Evolutionary conservation across 2,329 filamentous ascomycete species (phyloP), one percentile per base, ranked within the genome.

Genomic region (Graphilbum fragrans): DNA sequence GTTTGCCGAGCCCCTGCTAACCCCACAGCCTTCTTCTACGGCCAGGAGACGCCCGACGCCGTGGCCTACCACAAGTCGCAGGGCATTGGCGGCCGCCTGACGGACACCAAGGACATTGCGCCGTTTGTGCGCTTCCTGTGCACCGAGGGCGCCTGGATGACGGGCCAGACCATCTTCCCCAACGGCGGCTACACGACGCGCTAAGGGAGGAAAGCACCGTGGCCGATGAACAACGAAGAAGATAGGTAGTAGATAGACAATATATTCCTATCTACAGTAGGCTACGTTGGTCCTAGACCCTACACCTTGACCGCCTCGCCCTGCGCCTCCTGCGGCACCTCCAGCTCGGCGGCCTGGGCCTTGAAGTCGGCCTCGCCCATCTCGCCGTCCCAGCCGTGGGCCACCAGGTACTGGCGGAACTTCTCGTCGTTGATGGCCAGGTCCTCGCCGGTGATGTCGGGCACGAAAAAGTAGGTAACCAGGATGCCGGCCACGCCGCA

Each of bases 161-260:
- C 62, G 1, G 63, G 64, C 19, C 63, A 67, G 55, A 67, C 64
- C 5, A 59, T 67, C 45, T 66, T 68, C 53, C 60, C 63, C n/a
- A 68, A 69, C 45, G 64, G 64, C 11, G 64, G 63, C 10, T 67
- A 67, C 45, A 67, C 63, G 2, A 66, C 63, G 25, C 58, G 63
- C 22, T 65, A 51, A 43, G 20, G 14, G 25, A 29, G 14, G 25
- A n/a, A n/a, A n/a, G n/a, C n/a, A n/a, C n/a, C n/a, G n/a, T n/a
- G n/a, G n/a, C n/a, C n/a, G n/a, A n/a, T n/a, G n/a, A n/a, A n/a
- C n/a, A n/a, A n/a, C n/a, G n/a, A n/a, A n/a, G n/a, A n/a, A n/a
- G n/a, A n/a, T n/a, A n/a, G n/a, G n/a, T n/a, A n/a, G n/a, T n/a
- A n/a, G n/a, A n/a, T n/a, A n/a, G n/a, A 27, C 25, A 8, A 8